Conservation (phyloP, 2,329 filamentous ascomycete species). For the Davidsoniella neocaledoniae region DNA sequence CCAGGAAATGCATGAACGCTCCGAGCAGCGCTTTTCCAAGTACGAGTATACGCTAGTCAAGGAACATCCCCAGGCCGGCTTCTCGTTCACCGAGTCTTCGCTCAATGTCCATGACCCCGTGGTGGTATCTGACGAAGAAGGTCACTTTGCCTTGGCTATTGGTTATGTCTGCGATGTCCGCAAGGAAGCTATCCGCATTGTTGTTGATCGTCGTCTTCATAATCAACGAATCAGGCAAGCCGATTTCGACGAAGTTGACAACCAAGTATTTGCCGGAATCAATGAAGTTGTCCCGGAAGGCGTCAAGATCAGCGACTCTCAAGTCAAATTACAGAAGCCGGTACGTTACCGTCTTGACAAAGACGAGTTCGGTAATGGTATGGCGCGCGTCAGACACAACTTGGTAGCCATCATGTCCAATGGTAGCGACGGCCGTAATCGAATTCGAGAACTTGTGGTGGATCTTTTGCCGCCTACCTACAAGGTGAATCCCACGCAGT, state of each 20-base stretch:
- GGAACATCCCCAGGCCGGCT: slow-evolving; percentile 38
- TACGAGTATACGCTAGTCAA: slow-evolving; percentile 78
- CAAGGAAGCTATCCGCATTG: slow-evolving; percentile 63
- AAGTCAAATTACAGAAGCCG: slow-evolving; percentile 16
- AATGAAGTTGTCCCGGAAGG: slow-evolving; percentile 50
- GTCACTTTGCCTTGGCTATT: slow-evolving; percentile 86
- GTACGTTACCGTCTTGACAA: slow-evolving; percentile 79
- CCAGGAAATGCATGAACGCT: slow-evolving; percentile 32
- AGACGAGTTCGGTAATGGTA: slow-evolving; percentile 95
- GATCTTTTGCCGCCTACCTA: slow-evolving; percentile 61
- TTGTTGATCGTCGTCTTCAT: slow-evolving; percentile 78
- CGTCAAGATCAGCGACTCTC: slow-evolving; percentile 2
- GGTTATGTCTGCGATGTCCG: slow-evolving; percentile 72
- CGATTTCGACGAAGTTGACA: slow-evolving; percentile 58
- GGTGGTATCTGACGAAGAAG: slow-evolving; percentile 88
- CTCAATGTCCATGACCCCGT: slow-evolving; percentile 76
- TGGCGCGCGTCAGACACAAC: slow-evolving; percentile 90
- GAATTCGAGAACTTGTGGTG: slow-evolving; percentile 66
- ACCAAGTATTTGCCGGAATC: slow-evolving; percentile 79
- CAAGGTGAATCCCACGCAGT: slow-evolving; percentile 46
- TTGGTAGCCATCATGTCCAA: slow-evolving; percentile 83
- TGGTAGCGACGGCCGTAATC: slow-evolving; percentile 48
- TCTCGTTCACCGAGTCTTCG: slow-evolving; percentile 86
- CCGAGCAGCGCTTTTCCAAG: slow-evolving; percentile 70
- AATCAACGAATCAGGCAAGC: slow-evolving; percentile 61